Base-by-base conservation (phyloP, 2,329 filamentous ascomycete species). In the Venturiaceae sp. region DNA sequence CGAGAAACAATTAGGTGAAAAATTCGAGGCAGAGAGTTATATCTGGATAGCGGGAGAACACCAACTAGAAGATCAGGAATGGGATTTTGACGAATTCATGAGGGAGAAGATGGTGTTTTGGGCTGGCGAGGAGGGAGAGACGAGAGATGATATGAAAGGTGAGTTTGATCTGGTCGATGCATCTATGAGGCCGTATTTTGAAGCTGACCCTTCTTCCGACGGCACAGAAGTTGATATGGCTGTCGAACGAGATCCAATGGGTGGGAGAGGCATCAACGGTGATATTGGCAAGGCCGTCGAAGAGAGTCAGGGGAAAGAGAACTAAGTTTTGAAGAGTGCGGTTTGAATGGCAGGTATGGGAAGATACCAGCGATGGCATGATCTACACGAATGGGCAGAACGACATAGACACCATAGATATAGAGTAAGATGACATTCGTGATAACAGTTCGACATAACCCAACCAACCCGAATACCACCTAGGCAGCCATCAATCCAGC, bases 71-170 rank as follows among this genome's bases (percentile, higher is more conserved):
- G 76, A 81, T 33, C 72, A 75, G 23, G 91, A 96, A 70, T 97
- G 92, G 92, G 89, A 95, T 69, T 94, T 91, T 74, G 84, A 86
- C 53, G 83, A 88, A 62, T 97, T 96, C 69, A 83, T 86, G 61
- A 77, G 79, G 65, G 85, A 94, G 62, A 95, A 91, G 75, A 75
- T 87, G 79, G 67, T 71, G 53, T 74, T 75, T 64, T 86, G 84
- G 84, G 75, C 79, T 60, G 79, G 75, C 13, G 64, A 63, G 30
- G 70, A 66, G 0, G 69, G 69, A 33, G 75, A 77, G 61, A 73
- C 70, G 19, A 75, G 79, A 59, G 75, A 75, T 62, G 74, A 75
- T 61, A 75, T 74, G 63, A 68, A 68, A 62, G 74, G 73, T 76
- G 69, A 63, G 73, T 58, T 61, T 56, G 68, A 63, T 68, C 37